Percentiles rank a stretch among this genome's conserved stretches.
Evolutionary conservation across 2,329 filamentous ascomycete species (phyloP).

Genomic region (Phialocephala sp.): DNA sequence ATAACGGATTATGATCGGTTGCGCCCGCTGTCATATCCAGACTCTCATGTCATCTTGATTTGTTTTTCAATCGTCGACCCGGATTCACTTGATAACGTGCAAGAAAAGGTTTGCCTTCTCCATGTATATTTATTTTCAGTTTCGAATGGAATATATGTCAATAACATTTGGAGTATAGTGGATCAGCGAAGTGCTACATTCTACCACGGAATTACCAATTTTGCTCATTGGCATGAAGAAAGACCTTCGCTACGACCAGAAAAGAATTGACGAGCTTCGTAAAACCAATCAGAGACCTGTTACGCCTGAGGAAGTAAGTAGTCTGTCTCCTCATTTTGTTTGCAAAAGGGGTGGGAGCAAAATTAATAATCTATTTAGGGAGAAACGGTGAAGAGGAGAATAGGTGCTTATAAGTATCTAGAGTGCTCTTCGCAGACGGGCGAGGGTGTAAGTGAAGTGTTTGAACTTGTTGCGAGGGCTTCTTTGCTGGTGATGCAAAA

Average conservation of each 20-base stretch:
- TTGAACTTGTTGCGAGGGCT: slow-evolving; percentile 75
- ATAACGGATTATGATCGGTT: slow-evolving; percentile 99
- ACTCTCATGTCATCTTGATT: slow-evolving; percentile 98
- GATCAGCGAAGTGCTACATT: slow-evolving; percentile 99
- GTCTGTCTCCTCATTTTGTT: too few relatives aligned
- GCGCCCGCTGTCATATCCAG: slow-evolving; percentile 96
- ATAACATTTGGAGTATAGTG: slow-evolving; percentile 64
- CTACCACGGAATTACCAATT: slow-evolving; percentile 98
- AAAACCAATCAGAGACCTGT: slow-evolving; percentile 99
- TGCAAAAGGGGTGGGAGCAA: not conserved
- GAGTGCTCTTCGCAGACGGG: slow-evolving; percentile 99
- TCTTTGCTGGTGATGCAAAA: too few relatives aligned
- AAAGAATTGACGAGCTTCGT: slow-evolving; percentile 96
- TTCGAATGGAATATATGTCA: not conserved
- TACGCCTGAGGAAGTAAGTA: slow-evolving; percentile 85
- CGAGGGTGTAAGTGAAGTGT: slow-evolving; percentile 97
- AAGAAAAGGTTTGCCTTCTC: slow-evolving; percentile 47
- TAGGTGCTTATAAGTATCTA: slow-evolving; percentile 92
- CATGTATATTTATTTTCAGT: too few relatives aligned
- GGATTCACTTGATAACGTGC: slow-evolving; percentile 98
- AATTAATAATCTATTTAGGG: slow-evolving; percentile 60
- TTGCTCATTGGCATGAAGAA: slow-evolving; percentile 99
- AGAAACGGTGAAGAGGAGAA: slow-evolving; percentile 95
- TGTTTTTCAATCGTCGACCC: slow-evolving; percentile 98
- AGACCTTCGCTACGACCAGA: slow-evolving; percentile 95